A percentile compares a stretch with the other conserved stretches of the same genome.
These are phyloP conservation scores for Phaeotremella skinneri DNA, from an alignment of 768 basidiomycete genomes.

Conservation along the genomic window DNA sequence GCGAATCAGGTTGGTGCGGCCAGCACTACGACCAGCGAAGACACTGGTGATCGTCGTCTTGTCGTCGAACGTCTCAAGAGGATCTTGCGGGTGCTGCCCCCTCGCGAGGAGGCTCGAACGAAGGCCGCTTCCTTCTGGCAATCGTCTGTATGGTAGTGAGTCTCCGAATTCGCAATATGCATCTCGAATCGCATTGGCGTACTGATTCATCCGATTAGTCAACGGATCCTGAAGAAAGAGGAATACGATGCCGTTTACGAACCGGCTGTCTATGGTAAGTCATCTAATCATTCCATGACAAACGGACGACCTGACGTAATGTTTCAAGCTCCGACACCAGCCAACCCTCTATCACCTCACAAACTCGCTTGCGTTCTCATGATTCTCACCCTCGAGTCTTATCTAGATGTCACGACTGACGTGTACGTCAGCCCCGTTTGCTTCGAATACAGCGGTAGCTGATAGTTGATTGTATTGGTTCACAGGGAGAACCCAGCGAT, in stretches of 20 bases:
- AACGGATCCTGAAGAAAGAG: conserved; percentile 32
- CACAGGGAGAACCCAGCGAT: conserved; percentile 25
- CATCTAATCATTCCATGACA: no score
- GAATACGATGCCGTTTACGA: conserved; percentile 41
- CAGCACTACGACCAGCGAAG: conserved; percentile 14
- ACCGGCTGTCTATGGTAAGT: conserved; percentile 37
- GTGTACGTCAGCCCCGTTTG: conserved; percentile 14
- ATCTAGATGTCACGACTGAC: conserved; percentile 33
- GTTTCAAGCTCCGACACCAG: conserved; percentile 32
- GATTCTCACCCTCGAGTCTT: conserved; percentile 35
- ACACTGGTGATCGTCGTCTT: conserved; percentile 26
- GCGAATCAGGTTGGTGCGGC: conserved; percentile 2
- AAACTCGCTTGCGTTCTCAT: conserved; percentile 45
- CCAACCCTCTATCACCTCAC: conserved; percentile 43
- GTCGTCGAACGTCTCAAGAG: conserved; percentile 31
- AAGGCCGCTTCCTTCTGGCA: conserved; percentile 30
- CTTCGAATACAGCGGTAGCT: neutral
- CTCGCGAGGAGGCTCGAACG: conserved; percentile 27
- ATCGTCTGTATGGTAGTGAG: conserved; percentile 35
- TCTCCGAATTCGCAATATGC: neutral
- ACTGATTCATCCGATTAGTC: conserved; percentile 3
- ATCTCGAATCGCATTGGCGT: neutral
- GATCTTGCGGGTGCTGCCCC: conserved; percentile 34
- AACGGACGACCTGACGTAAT: no score
- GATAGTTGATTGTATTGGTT: neutral